phyloP scores from a whole-genome alignment of 768 basidiomycete genomes.

The Phanerochaete sordida region DNA sequence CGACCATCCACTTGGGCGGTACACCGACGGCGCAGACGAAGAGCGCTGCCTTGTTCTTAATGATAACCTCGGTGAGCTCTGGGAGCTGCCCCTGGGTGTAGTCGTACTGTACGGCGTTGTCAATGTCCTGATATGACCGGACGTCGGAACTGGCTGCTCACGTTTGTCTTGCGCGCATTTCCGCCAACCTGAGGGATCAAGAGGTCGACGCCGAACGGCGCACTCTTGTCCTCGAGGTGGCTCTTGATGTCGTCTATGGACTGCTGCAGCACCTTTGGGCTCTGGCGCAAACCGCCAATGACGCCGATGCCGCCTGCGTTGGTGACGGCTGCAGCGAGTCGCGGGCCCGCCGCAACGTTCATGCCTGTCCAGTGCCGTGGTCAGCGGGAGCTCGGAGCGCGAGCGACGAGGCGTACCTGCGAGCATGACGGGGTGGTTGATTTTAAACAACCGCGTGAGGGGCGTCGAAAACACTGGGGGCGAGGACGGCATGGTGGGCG shows the following conservation, averaged over 20 bases:
- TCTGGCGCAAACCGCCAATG: constrained; percentile 79
- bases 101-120: constrained; percentile 41
- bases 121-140: not conserved
- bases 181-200: constrained; percentile 82
- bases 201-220: constrained; percentile 81
- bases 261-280: constrained; percentile 63
- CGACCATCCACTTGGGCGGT: constrained; percentile 78
- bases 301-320: constrained; percentile 82
- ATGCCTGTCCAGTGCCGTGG: constrained; percentile 41
- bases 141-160: constrained; percentile 16
- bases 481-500: constrained; percentile 59
- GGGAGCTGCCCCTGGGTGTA: constrained; percentile 78
- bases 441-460: constrained; percentile 70
- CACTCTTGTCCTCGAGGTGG: constrained; percentile 68
- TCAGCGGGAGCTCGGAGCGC: constrained; percentile 3
- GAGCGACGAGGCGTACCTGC: constrained; percentile 43
- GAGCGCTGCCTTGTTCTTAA: constrained; percentile 64
- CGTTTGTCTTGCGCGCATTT: constrained; percentile 80
- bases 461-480: constrained; percentile 64
- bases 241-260: constrained; percentile 72
- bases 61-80: constrained; percentile 76
- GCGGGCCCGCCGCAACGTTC: constrained; percentile 86
- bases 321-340: constrained; percentile 85
- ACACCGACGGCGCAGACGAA: constrained; percentile 87
- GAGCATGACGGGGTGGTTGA: constrained; percentile 82